Percentiles rank a stretch among this genome's conserved stretches.
These are phyloP conservation scores for Coniochaeta prunicola DNA, from an alignment of 2,329 filamentous ascomycete genomes.

Conservation along the genomic window DNA sequence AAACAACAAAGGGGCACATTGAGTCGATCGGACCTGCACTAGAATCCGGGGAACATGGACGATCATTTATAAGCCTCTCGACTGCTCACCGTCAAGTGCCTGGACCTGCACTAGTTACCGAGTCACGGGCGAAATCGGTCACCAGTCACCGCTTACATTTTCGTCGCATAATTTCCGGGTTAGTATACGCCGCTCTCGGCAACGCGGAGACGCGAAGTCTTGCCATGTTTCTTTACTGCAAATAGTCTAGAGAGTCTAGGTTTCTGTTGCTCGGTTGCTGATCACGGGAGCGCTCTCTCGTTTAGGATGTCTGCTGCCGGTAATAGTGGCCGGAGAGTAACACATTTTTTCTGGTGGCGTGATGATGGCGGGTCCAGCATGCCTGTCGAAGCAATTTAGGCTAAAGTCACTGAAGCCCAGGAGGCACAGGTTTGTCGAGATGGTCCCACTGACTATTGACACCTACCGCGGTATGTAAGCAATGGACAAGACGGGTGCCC, in stretches of 20 bases:
- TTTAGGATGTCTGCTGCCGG: too few relatives aligned
- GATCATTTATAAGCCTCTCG: background rate
- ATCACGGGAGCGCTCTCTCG: too few relatives aligned
- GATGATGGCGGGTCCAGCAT: background rate
- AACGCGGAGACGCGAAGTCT: background rate
- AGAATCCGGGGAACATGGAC: background rate
- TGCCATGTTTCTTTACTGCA: background rate
- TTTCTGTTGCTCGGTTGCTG: too few relatives aligned
- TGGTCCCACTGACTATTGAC: background rate
- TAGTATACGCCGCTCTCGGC: background rate
- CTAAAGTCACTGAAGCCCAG: background rate
- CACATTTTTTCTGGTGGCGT: background rate
- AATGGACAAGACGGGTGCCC: background rate
- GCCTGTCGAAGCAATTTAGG: background rate
- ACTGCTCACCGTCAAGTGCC: background rate
- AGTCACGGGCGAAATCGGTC: background rate
- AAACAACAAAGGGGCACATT: too few relatives aligned
- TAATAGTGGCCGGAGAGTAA: too few relatives aligned
- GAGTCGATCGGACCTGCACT: background rate
- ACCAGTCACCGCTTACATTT: background rate
- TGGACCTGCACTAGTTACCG: background rate
- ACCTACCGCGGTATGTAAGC: background rate
- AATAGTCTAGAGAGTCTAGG: background rate
- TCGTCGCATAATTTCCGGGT: background rate
- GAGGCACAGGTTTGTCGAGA: background rate